Base-by-base conservation (phyloP, 108 stramenopile species). In the Nitzschia sp. region DNA sequence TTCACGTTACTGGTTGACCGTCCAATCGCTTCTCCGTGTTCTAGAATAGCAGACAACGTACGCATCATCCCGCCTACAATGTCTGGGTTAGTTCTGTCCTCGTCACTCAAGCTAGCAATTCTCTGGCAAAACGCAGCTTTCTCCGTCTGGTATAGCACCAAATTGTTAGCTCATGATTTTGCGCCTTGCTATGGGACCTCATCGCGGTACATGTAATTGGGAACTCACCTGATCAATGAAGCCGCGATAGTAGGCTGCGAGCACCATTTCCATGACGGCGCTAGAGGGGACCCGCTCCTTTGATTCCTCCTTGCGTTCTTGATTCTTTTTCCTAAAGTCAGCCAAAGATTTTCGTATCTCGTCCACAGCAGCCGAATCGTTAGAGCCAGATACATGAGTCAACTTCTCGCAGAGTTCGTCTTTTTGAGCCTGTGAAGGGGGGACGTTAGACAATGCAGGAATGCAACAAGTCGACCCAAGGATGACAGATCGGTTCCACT, bases 191-290 rank as follows among this genome's bases (percentile, higher is more conserved):
- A n/a, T n/a, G n/a, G n/a, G n/a, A n/a, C n/a, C n/a, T n/a, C n/a
- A n/a, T n/a, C n/a, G n/a, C n/a, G n/a, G n/a, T n/a, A n/a, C n/a
- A n/a, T n/a, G n/a, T 42, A 42, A 42, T 42, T 42, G 53, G 18
- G n/a, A 9, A 62, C 60, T 38, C 24, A 68, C 66, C 30, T 68
- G 46, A 26, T 68, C 59, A 29, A 75, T 75, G 25, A 75, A 46
- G 46, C 54, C 53, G 2, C 58, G 33, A 23, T 75, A 68, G 49
- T 75, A 68, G 1, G 53, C 48, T n/a, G 38, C 25, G 23, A 55
- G 47, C 6, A 68, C 29, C 66, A 75, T 46, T 29, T 75, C 66
- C 60, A 75, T 68, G 1, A 63, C 74, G 8, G 56, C 56, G 17
- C 47, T 38, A 3, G 48, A 17, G 21, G 6, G 9, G 23, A 32